Conservation (phyloP, 164 flowering plant species). For the Umbilicus rupestris region DNA sequence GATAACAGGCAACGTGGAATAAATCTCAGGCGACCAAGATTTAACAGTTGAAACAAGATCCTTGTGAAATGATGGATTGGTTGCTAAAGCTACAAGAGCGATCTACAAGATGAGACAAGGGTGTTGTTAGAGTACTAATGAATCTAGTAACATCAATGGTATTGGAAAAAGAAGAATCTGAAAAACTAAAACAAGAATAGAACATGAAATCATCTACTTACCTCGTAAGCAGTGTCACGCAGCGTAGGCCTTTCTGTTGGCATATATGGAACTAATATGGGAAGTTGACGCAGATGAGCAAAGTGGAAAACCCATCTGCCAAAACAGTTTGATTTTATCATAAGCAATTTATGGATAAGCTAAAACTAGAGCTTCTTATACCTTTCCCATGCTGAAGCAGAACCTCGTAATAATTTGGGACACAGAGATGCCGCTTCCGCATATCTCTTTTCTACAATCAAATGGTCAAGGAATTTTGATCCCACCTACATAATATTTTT, state of each 20-base stretch:
- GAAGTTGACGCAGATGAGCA: constrained; percentile 98
- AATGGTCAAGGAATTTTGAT: constrained; percentile 88
- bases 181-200: neutral
- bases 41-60: constrained; percentile 74
- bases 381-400: constrained; percentile 99
- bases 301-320: constrained; percentile 95
- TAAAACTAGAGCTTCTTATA: constrained; percentile 14
- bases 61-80: constrained; percentile 78
- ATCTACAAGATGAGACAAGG: constrained; percentile 38
- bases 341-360: neutral
- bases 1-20: constrained; percentile 77
- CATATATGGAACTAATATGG: constrained; percentile 81
- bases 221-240: constrained; percentile 97
- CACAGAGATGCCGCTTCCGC: constrained; percentile 95
- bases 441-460: constrained; percentile 92
- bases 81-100: constrained; percentile 87
- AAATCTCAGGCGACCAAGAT: constrained; percentile 81
- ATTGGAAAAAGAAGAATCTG: neutral
- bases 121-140: neutral
- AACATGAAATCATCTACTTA: constrained; percentile 17
- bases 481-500: constrained; percentile 56
- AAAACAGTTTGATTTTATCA: constrained; percentile 15
- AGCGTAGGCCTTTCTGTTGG: constrained; percentile 85
- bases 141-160: neutral
- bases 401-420: constrained; percentile 89